Evolutionary conservation across 306 rosid species (phyloP), one percentile per base, ranked within the genome.

Genomic region (Arachis hypogaea): DNA sequence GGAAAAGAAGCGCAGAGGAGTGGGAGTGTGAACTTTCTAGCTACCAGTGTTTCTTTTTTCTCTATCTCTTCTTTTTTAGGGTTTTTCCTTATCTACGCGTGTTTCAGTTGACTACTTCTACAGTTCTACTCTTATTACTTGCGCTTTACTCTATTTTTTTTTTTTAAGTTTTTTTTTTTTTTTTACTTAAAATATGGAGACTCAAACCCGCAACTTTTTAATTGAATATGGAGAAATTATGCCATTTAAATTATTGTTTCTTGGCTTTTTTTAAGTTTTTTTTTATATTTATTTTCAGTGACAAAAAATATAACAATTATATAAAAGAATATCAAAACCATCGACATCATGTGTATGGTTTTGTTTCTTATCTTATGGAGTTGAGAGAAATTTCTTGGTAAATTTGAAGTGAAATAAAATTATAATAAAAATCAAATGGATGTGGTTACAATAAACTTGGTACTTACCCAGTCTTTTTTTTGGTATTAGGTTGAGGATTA

Each of bases 31-130:
- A 6, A 47, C 5, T 33, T 33, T 33, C 4, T 2, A 33, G 38
- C 38, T 33, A 46, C 11, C 55, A 68, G 38, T 10, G 51, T 18
- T 33, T 33, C 38, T 33, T 33, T 33, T 11, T 3, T 57, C 12
- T 4, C 47, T 16, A 67, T 68, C 28, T 22, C 28, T 55, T 28
- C 28, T 22, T 33, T 38, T 64, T 65, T 76, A 79, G 87, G 84
- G 88, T 74, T 80, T 80, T 74, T 47, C 60, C 64, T 63, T 63
- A 33, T 68, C 63, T 50, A 38, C 38, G 38, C 38, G 38, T 33
- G 38, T 33, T 33, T 33, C 38, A 33, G 38, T 33, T 33, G 38
- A 33, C 69, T 80, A 41, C 69, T 81, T 69, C 42, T 44, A 11
- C 0, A 10, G 4, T 57, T 30, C 49, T 29, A 55, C 73, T 49